Conservation (phyloP, 2,329 filamentous ascomycete genomes). For the Epichloe amarillans region DNA sequence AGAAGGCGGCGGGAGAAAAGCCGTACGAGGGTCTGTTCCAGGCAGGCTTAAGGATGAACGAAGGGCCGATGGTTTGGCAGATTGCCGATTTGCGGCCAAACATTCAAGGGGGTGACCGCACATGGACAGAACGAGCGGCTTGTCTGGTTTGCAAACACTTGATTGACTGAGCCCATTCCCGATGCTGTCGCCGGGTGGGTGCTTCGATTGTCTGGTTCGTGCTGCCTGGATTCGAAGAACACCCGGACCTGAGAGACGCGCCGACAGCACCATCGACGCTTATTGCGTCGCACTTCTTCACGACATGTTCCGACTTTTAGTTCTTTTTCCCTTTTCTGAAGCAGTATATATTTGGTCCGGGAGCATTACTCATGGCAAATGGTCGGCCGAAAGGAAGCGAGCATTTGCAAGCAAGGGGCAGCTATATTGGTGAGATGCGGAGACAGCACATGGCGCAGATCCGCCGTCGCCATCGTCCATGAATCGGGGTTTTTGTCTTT, state of each 20-base stretch:
- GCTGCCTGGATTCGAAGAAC: background rate
- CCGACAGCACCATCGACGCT: background rate
- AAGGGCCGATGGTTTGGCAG: slow-evolving; percentile 34
- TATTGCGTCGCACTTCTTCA: background rate
- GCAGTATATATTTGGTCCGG: background rate
- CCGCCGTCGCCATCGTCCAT: background rate
- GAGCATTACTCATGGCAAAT: background rate
- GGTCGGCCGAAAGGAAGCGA: background rate
- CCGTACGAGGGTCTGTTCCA: slow-evolving; percentile 40
- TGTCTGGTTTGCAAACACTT: slow-evolving; percentile 37
- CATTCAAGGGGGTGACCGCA: slow-evolving; percentile 36
- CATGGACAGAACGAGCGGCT: slow-evolving; percentile 35
- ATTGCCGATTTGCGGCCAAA: slow-evolving; percentile 36
- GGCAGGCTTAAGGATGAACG: slow-evolving; percentile 33
- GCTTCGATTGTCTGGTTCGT: background rate
- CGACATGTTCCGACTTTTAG: background rate
- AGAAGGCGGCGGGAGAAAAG: slow-evolving; percentile 23
- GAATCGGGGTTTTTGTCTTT: background rate
- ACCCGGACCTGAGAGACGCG: no score
- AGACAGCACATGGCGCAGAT: background rate
- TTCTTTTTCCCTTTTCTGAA: background rate
- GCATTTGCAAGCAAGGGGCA: background rate
- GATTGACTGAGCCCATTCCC: slow-evolving; percentile 21
- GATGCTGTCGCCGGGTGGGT: background rate
- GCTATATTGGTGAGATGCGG: background rate